phyloP scores from a whole-genome alignment of 208 protist genomes.

The Strigomonas culicis region DNA sequence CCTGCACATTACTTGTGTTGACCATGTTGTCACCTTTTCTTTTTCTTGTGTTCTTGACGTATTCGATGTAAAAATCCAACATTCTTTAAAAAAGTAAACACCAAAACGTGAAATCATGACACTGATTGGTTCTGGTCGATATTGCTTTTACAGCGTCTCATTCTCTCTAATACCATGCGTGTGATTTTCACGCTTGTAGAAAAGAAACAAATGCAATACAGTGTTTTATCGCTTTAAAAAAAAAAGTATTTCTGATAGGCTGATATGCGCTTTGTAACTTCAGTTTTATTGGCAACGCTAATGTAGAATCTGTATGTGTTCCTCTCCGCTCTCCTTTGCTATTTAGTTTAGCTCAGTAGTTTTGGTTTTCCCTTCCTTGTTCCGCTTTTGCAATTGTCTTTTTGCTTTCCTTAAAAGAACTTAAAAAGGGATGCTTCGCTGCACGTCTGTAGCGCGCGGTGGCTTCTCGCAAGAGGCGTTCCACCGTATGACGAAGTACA shows the following conservation, averaged over 20 bases:
- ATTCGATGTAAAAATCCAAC: too few species aligned
- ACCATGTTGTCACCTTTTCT: neutral
- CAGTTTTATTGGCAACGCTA: neutral
- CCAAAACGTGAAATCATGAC: too few species aligned
- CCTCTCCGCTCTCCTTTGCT: neutral
- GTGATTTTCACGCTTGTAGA: too few species aligned
- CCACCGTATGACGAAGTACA: constrained; percentile 82
- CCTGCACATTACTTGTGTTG: neutral
- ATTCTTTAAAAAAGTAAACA: too few species aligned
- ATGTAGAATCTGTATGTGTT: neutral
- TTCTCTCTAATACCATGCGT: too few species aligned
- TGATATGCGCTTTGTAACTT: neutral
- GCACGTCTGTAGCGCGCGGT: constrained; percentile 16
- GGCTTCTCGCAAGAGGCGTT: constrained; percentile 82
- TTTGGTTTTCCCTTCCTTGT: neutral
- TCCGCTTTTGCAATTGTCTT: neutral
- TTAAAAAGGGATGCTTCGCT: constrained; percentile 21
- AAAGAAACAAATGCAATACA: too few species aligned
- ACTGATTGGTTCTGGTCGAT: too few species aligned
- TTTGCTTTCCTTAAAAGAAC: neutral
- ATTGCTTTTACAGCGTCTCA: too few species aligned
- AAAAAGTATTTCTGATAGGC: neutral
- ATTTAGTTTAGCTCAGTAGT: neutral
- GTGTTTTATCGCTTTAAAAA: too few species aligned
- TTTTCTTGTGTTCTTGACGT: neutral